A percentile compares a stretch with the other conserved stretches of the same genome.
phyloP scores from a whole-genome alignment of 2,329 filamentous ascomycete genomes.

The Colletotrichum nymphaeae region DNA sequence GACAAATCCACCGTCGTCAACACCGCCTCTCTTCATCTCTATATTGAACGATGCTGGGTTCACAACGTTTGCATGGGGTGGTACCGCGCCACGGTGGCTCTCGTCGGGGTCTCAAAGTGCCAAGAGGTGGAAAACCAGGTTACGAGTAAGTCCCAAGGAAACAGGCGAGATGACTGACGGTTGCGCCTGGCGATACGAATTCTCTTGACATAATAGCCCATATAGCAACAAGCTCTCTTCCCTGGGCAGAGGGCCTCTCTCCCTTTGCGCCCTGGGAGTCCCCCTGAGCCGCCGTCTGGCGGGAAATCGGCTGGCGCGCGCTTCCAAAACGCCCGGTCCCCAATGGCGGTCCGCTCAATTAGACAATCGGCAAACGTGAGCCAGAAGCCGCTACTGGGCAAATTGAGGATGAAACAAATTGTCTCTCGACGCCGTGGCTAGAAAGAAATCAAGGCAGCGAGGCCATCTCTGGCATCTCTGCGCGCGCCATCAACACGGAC shows the following conservation, averaged over 20 bases:
- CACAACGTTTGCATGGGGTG: not conserved
- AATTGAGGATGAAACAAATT: slow-evolving; percentile 20
- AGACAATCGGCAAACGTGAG: slow-evolving; percentile 13
- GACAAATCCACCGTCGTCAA: not conserved
- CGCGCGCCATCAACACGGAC: not conserved
- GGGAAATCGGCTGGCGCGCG: slow-evolving; percentile 24
- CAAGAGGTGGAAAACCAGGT: slow-evolving; percentile 12
- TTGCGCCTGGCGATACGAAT: not conserved
- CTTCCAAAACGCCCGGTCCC: slow-evolving; percentile 23
- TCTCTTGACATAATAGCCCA: not conserved
- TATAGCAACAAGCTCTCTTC: too few relatives aligned
- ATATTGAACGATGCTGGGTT: not conserved
- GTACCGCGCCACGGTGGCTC: slow-evolving; percentile 13
- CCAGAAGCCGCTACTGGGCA: not conserved
- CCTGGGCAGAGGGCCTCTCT: not conserved
- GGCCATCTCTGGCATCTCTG: slow-evolving; percentile 4
- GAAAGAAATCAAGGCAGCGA: not conserved
- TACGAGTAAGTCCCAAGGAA: slow-evolving; percentile 16
- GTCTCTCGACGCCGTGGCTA: not conserved
- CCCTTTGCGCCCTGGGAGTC: not conserved
- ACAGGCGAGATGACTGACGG: not conserved
- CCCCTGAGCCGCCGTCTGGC: slow-evolving; percentile 3
- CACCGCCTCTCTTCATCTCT: not conserved
- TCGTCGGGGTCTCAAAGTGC: not conserved
- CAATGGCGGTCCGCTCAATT: slow-evolving; percentile 4